Percentiles rank a stretch among this genome's conserved stretches.
Evolutionary conservation across 1,139 yeast genomes (phyloP).

Genomic region (Lodderomyces metapsilosis): DNA sequence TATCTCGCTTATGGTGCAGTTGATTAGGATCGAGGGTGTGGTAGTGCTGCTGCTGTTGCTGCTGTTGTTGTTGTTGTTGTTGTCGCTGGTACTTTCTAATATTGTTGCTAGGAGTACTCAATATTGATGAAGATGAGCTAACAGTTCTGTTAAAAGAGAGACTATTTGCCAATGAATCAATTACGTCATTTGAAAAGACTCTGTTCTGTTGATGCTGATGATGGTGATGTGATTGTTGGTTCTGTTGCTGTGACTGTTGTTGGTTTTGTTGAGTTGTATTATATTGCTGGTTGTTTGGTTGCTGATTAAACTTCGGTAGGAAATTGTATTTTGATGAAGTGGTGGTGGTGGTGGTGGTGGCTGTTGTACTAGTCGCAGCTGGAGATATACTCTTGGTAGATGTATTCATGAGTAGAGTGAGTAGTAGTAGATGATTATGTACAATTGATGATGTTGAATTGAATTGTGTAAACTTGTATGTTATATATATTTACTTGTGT

Average conservation of each 20-base stretch:
- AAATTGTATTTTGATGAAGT: conserved; percentile 17
- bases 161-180: conserved; percentile 15
- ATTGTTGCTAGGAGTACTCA: conserved; percentile 35
- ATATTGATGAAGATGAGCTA: conserved; percentile 34
- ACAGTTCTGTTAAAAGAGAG: conserved; percentile 22
- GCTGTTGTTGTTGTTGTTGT: conserved; percentile 18
- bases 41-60: conserved; percentile 13
- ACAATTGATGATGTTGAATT: neutral
- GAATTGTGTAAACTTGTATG: neutral
- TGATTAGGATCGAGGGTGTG: too few species aligned
- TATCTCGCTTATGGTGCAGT: conserved; percentile 3
- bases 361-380: too few species aligned
- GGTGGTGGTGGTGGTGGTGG: conserved; percentile 8
- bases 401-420: conserved; percentile 3
- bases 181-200: conserved; percentile 8
- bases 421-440: too few species aligned
- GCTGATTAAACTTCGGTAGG: conserved; percentile 17
- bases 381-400: conserved; percentile 4
- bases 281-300: neutral
- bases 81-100: conserved; percentile 25
- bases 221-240: neutral
- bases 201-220: conserved; percentile 8
- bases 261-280: neutral
- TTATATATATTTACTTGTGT: too few species aligned
- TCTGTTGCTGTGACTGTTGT: neutral